Base-by-base conservation (phyloP, 2,329 filamentous ascomycete species). In the Trematosphaeria pertusa region DNA sequence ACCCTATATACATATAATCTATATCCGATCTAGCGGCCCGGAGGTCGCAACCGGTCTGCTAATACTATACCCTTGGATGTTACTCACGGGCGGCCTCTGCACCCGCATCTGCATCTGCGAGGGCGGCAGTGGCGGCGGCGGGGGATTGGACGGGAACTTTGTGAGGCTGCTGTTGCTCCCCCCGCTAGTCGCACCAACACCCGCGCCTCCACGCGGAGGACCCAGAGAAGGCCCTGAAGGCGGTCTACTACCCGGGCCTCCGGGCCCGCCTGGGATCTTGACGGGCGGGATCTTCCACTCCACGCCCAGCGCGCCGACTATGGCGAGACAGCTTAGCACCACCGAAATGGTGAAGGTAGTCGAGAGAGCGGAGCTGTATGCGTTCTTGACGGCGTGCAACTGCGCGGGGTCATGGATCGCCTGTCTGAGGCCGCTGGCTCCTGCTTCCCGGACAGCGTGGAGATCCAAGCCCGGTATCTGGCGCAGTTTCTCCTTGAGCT, bases 211-310 rank as follows among this genome's bases (percentile, higher is more conserved):
- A 8, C 8, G 8, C 7, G 24, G 24, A 28, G 24, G 24, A 18
- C 32, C 5, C 7, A 10, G 32, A n/a, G n/a, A 4, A 35, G 15
- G 10, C n/a, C 5, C 11, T 10, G 14, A 26, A 15, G 34, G 15
- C 18, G 35, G 20, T 20, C 24, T 34, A 33, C 43, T 35, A 15
- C 35, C 24, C 11, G 30, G 11, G 15, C 5, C 36, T 12, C 18
- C 43, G 7, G 30, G 11, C 18, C 11, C 36, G 5, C 18, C 43
- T 2, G 33, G 35, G 28, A 19, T 39, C 28, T 24, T 48, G n/a
- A 43, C 35, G 6, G 39, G 33, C 4, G 37, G 3, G 10, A 48
- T 86, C 60, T 73, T 78, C 48, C 48, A 51, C 43, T 51, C 48
- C 8, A 51, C 39, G 12, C 43, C 43, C 20, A 47, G 12, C 11